phyloP scores from a whole-genome alignment of 805 yeast species.

The Myxozyma kluyveri region DNA sequence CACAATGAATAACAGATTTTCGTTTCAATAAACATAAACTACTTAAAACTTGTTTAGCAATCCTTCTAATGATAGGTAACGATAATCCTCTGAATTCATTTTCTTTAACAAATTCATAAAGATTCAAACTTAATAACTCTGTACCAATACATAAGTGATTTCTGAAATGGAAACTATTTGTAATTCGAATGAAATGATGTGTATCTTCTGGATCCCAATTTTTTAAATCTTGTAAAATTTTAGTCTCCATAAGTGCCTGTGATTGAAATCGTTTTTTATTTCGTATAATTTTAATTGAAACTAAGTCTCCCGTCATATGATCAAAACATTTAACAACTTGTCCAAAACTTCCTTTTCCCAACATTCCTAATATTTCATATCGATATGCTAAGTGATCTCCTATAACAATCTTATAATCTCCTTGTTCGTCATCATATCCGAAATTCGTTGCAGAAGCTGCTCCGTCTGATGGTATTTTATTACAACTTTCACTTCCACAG shows the following conservation, averaged over 20 bases:
- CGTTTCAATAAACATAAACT: conserved; percentile 62
- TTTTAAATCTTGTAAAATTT: conserved; percentile 54
- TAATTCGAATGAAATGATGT: conserved; percentile 50
- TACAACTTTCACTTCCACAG: conserved; percentile 43
- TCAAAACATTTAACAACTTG: conserved; percentile 68
- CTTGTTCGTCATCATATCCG: conserved; percentile 69
- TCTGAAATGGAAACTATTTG: conserved; percentile 72
- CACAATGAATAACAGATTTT: conserved; percentile 69
- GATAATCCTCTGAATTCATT: conserved; percentile 41
- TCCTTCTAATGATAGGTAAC: conserved; percentile 35
- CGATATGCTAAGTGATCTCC: conserved; percentile 77
- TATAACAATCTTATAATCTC: conserved; percentile 54
- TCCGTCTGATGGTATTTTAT: conserved; percentile 30
- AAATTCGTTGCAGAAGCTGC: conserved; percentile 43
- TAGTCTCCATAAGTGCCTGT: conserved; percentile 77
- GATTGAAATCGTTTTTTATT: conserved; percentile 70
- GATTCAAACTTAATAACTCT: conserved; percentile 64
- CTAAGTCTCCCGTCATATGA: conserved; percentile 54
- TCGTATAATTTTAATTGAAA: conserved; percentile 76
- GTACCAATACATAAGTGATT: conserved; percentile 80
- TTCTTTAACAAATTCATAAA: conserved; percentile 53
- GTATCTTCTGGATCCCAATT: conserved; percentile 37
- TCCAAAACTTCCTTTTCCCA: conserved; percentile 85
- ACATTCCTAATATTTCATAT: conserved; percentile 55
- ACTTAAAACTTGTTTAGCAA: conserved; percentile 55